A percentile compares a stretch with the other conserved stretches of the same genome.
Conservation (phyloP, 1,284 basidiomycete species). For the Coniophora puteana region DNA sequence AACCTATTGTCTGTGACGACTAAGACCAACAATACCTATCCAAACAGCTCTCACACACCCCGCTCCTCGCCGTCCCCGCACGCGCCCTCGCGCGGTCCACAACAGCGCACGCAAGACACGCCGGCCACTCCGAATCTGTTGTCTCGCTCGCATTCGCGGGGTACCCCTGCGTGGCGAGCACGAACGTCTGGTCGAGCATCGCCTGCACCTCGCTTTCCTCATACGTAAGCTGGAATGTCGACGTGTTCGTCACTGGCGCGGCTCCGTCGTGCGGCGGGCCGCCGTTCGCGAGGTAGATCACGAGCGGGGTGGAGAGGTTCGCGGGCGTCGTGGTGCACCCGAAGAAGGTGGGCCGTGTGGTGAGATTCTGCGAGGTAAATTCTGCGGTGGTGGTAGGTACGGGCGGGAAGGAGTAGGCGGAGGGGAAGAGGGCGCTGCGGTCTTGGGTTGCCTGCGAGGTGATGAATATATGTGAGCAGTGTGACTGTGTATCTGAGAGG, state of each 20-base stretch:
- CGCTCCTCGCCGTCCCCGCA: constrained; percentile 18
- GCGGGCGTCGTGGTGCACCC: constrained; percentile 25
- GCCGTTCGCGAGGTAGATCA: constrained; percentile 34
- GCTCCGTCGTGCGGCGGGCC: constrained; percentile 32
- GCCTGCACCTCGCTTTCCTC: constrained; percentile 24
- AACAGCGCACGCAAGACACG: constrained; percentile 35
- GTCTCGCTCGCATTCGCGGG: constrained; percentile 10
- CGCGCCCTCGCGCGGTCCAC: constrained; percentile 29
- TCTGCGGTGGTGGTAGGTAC: constrained; percentile 23
- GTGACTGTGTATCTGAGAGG: background rate
- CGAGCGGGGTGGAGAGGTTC: constrained; percentile 19
- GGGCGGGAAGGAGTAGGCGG: constrained; percentile 32
- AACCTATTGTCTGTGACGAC: too few relatives aligned
- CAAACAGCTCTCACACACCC: constrained; percentile 29
- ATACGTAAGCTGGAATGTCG: constrained; percentile 28
- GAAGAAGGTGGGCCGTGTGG: constrained; percentile 34
- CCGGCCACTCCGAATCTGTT: constrained; percentile 30
- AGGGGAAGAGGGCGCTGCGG: constrained; percentile 32
- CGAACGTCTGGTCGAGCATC: constrained; percentile 33
- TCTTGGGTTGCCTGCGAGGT: constrained; percentile 22
- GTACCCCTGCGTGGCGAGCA: constrained; percentile 31
- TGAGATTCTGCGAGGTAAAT: constrained; percentile 29
- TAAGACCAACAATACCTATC: constrained; percentile 32
- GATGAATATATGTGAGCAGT: constrained; percentile 18
- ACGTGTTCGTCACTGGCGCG: constrained; percentile 33